Base-by-base conservation (phyloP, 305 asterid genomes). In the Solanum hybrid region DNA sequence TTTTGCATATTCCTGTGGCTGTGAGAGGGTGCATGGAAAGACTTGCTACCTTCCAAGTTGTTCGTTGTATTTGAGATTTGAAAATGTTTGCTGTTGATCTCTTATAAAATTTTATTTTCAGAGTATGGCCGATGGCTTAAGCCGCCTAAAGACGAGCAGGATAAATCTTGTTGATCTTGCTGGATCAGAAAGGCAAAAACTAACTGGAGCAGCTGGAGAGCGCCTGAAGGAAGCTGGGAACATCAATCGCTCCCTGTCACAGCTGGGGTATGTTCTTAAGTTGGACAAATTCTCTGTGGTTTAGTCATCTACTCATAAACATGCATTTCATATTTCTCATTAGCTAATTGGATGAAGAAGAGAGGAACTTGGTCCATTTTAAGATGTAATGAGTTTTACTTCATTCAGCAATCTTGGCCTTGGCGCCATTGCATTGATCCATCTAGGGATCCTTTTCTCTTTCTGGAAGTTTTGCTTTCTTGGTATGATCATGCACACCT, bases 201-300 rank as follows among this genome's bases (percentile, higher is more conserved):
- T 96, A 89, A 96, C 99, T 56, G 99, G 99, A 91, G 99, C 99
- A 91, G 98, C 97, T 91, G 99, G 99, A 93, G 99, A 96, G 56
- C 97, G 99, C 76, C 94, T 98, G 95, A 98, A 98, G 93, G 99
- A 98, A 93, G 99, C 99, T 69, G 98, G 99, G 91, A 98, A 96
- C 89, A 98, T 98, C 88, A 98, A 98, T 88, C 99, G 99, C 86
- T 98, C 99, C 3, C 98, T 96, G 90, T 98, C 99, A 29, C 99
- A 98, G 93, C 95, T 98, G 66, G 99, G 99, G 99, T 98, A 95
- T 89, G 93, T 80, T 85, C 76, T 84, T 51, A 85, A 31, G 87
- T 11, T 85, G 76, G 71, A 19, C 40, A 56, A 19, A 22, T 56
- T 51, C 76, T 85, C 42, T 51, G 75, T 51, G 31, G 76, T 31